phyloP scores from a whole-genome alignment of 331 rosid genomes.

The Malus hybrid region DNA sequence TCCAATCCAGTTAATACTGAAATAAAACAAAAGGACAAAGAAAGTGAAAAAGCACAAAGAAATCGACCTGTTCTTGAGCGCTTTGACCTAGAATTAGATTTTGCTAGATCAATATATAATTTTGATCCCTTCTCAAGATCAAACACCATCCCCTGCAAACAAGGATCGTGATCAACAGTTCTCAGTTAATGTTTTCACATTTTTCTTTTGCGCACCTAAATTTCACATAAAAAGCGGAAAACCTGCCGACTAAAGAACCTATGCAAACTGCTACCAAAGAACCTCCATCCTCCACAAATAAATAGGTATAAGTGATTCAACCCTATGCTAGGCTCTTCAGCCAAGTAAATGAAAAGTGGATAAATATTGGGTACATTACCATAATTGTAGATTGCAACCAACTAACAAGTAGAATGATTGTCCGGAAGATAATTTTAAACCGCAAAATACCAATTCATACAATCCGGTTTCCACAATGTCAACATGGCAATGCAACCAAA shows the following conservation, averaged over 20 bases:
- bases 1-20: background rate
- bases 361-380: background rate
- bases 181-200: background rate
- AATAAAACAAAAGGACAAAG: background rate
- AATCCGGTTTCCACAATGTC: no score
- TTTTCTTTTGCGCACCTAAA: background rate
- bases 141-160: constrained; percentile 86
- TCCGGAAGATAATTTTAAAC: background rate
- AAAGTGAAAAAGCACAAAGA: background rate
- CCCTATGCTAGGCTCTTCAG: background rate
- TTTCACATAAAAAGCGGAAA: background rate
- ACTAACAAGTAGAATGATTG: background rate
- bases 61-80: constrained; percentile 61
- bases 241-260: background rate
- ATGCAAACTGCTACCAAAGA: background rate
- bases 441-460: background rate
- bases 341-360: background rate
- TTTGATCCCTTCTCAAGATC: constrained; percentile 92
- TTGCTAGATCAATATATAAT: constrained; percentile 85
- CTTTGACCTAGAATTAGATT: constrained; percentile 88
- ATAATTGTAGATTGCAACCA: background rate
- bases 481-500: background rate
- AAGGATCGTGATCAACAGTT: constrained; percentile 16
- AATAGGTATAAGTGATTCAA: background rate
- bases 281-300: background rate